Evolutionary conservation across 2,329 filamentous ascomycete species (phyloP).

Genomic region (Scleromitrula shiraiana): DNA sequence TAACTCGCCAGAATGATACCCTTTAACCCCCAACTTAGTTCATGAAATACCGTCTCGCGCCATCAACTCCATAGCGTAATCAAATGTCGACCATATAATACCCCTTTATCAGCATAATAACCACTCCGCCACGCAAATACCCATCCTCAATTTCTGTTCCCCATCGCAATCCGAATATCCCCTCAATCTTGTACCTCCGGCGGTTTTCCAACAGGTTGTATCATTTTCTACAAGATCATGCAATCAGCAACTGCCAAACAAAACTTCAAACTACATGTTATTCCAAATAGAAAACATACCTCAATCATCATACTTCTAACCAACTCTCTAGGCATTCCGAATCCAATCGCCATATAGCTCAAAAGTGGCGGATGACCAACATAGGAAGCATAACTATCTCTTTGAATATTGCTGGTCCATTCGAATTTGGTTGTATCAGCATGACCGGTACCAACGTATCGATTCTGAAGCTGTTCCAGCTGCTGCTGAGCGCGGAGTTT

Average conservation of each 20-base stretch:
- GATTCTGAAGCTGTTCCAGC: slow-evolving; percentile 91
- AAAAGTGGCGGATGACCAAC: slow-evolving; percentile 84
- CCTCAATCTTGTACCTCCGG: slow-evolving; percentile 46
- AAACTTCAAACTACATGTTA: neutral
- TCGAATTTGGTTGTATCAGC: slow-evolving; percentile 97
- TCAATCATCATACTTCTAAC: slow-evolving; percentile 75
- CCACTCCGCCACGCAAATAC: neutral
- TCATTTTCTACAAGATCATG: slow-evolving; percentile 49
- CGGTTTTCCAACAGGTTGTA: slow-evolving; percentile 57
- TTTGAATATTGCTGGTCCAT: slow-evolving; percentile 91
- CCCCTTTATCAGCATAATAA: no score
- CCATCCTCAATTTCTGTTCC: neutral
- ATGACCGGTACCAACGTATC: slow-evolving; percentile 92
- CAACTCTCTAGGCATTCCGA: slow-evolving; percentile 77
- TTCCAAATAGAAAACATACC: slow-evolving; percentile 33
- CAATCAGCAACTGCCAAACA: neutral
- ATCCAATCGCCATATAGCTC: slow-evolving; percentile 80
- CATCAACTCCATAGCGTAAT: no score
- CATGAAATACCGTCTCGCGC: no score
- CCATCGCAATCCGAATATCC: neutral
- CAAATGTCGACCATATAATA: no score
- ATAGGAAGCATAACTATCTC: slow-evolving; percentile 85
- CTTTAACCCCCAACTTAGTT: no score
- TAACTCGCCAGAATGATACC: no score
- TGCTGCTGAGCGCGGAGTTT: slow-evolving; percentile 97